Conservation (phyloP, 495 filamentous ascomycete species). For the Xylaria palmicola region DNA sequence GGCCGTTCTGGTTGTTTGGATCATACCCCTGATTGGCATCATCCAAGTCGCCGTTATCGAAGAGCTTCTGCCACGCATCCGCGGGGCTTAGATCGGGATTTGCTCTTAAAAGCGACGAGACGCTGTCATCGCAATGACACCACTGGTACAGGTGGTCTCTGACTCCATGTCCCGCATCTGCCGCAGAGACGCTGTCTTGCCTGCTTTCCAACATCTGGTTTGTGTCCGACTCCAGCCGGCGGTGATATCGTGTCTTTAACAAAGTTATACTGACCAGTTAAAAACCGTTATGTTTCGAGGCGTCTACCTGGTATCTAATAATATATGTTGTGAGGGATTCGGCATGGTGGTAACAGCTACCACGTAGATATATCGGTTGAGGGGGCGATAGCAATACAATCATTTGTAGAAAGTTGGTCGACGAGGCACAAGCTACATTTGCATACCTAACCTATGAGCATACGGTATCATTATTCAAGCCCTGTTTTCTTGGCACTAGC, state of each 20-base stretch:
- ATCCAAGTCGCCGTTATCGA: conserved; percentile 30
- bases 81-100: conserved; percentile 52
- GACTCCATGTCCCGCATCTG: conserved; percentile 25
- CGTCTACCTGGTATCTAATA: too few relatives aligned
- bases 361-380: too few relatives aligned
- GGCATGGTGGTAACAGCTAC: too few relatives aligned
- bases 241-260: too few relatives aligned
- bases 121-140: conserved; percentile 51
- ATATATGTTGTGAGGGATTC: too few relatives aligned
- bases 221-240: too few relatives aligned
- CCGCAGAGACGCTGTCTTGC: background rate
- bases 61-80: conserved; percentile 56
- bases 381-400: too few relatives aligned
- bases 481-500: conserved; percentile 10
- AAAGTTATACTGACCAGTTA: too few relatives aligned
- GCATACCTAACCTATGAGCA: too few relatives aligned
- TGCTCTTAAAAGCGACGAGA: conserved; percentile 55
- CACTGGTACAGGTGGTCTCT: conserved; percentile 50
- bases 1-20: conserved; percentile 21
- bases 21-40: conserved; percentile 14
- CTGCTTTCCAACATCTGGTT: background rate
- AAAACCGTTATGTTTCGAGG: too few relatives aligned
- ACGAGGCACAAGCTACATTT: too few relatives aligned
- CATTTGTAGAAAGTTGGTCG: too few relatives aligned
- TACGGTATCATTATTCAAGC: background rate